phyloP scores from a whole-genome alignment of 495 filamentous ascomycete species.

The Symbiotaphrina buchneri region DNA sequence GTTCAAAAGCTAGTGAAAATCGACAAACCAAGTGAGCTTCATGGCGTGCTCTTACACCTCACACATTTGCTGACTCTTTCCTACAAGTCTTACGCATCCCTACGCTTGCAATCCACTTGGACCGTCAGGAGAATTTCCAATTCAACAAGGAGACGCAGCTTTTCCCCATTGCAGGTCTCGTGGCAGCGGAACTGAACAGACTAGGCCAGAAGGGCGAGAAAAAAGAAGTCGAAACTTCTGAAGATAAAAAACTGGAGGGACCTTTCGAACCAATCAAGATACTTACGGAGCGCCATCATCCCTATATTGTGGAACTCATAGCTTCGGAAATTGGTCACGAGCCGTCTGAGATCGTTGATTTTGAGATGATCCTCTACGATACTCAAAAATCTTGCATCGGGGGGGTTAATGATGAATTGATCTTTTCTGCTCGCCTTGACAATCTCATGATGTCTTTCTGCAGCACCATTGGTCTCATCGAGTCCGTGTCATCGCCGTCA shows the following conservation, averaged over 20 bases:
- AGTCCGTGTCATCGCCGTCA: slow-evolving; percentile 37
- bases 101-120: slow-evolving; percentile 81
- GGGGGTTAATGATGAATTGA: slow-evolving; percentile 79
- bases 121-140: slow-evolving; percentile 59
- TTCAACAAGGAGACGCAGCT: slow-evolving; percentile 96
- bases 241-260: neutral
- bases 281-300: slow-evolving; percentile 70
- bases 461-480: slow-evolving; percentile 56
- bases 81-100: slow-evolving; percentile 58
- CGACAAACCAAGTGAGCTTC: slow-evolving; percentile 47
- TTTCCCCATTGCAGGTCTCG: slow-evolving; percentile 78
- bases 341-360: slow-evolving; percentile 60
- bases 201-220: slow-evolving; percentile 15
- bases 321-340: slow-evolving; percentile 54
- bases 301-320: slow-evolving; percentile 63
- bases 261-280: slow-evolving; percentile 3
- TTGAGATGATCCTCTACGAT: slow-evolving; percentile 90
- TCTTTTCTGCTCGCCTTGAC: slow-evolving; percentile 81
- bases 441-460: slow-evolving; percentile 94
- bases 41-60: neutral
- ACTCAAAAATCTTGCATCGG: slow-evolving; percentile 78
- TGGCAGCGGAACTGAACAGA: slow-evolving; percentile 70
- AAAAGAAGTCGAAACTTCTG: slow-evolving; percentile 12
- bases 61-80: neutral
- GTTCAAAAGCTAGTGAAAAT: slow-evolving; percentile 76